Conservation (phyloP, 306 rosid species). For the Castanea crenata region DNA sequence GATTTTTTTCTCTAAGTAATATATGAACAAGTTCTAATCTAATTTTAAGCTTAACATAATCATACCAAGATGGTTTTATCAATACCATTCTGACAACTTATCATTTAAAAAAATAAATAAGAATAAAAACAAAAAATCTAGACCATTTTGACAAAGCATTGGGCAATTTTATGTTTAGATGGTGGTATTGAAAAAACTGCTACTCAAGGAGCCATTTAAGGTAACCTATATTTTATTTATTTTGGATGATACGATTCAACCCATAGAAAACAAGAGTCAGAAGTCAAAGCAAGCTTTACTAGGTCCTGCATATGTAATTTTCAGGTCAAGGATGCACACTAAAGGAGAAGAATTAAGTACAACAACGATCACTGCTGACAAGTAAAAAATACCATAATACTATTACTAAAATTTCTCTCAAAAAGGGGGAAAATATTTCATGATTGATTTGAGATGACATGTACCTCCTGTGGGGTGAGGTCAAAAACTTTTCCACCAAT, state of each 20-base stretch:
- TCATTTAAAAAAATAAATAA: too few relatives aligned
- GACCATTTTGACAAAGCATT: not conserved
- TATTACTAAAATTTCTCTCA: not conserved
- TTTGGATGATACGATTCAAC: not conserved
- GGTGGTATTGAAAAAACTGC: not conserved
- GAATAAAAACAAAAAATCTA: too few relatives aligned
- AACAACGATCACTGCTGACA: too few relatives aligned
- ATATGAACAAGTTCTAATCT: not conserved
- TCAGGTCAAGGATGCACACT: not conserved
- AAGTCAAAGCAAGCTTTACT: not conserved
- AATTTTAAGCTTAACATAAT: not conserved
- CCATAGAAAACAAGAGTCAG: not conserved
- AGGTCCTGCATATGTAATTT: not conserved
- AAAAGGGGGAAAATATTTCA: not conserved
- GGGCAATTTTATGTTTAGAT: not conserved
- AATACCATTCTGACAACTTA: too few relatives aligned
- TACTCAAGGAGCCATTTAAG: not conserved
- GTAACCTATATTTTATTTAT: not conserved
- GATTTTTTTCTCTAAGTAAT: not conserved
- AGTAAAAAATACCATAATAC: too few relatives aligned
- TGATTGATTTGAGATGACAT: conserved; percentile 14
- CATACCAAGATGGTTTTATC: not conserved
- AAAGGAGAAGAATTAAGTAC: too few relatives aligned
- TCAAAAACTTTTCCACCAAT: conserved; percentile 67
- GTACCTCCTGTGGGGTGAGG: conserved; percentile 65